Conservation (phyloP, 2,329 filamentous ascomycete genomes). For the Aureobasidium melanogenum region DNA sequence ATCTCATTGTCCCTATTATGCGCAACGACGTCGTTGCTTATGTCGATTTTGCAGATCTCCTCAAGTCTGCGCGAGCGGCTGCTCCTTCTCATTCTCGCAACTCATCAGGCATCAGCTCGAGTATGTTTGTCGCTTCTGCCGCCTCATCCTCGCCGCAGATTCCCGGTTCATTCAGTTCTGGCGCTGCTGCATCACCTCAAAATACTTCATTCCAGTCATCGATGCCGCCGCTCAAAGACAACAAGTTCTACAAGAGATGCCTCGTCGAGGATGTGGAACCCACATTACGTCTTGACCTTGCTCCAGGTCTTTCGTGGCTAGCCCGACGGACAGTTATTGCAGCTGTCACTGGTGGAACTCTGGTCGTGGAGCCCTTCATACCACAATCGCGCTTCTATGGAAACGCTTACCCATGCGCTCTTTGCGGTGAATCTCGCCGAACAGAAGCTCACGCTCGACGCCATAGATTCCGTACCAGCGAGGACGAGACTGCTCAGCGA, state of each 20-base stretch:
- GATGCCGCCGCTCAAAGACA: conserved; percentile 68
- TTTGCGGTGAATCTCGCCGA: conserved; percentile 78
- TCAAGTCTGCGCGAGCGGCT: conserved; percentile 54
- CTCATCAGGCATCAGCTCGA: conserved; percentile 50
- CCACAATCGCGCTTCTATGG: conserved; percentile 44
- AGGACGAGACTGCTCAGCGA: conserved; percentile 75
- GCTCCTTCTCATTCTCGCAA: conserved; percentile 53
- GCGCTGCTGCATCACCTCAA: conserved; percentile 26
- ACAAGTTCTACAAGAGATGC: conserved; percentile 86
- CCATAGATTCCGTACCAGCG: conserved; percentile 82
- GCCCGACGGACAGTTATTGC: conserved; percentile 76
- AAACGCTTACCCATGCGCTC: conserved; percentile 62
- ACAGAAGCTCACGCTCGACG: conserved; percentile 64
- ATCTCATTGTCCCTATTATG: conserved; percentile 74
- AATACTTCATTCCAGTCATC: conserved; percentile 19
- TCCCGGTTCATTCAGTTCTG: conserved; percentile 33
- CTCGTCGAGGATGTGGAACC: conserved; percentile 90
- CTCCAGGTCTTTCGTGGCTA: conserved; percentile 88
- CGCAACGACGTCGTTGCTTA: conserved; percentile 73
- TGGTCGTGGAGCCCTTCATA: conserved; percentile 79
- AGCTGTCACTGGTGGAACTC: conserved; percentile 72
- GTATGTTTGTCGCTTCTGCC: conserved; percentile 22
- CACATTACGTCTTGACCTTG: conserved; percentile 77
- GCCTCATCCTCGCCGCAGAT: conserved; percentile 30
- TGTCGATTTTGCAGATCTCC: conserved; percentile 73